A percentile compares a stretch with the other conserved stretches of the same genome.
Evolutionary conservation across 2,329 filamentous ascomycete species (phyloP).

Genomic region (Colletotrichum sp.): DNA sequence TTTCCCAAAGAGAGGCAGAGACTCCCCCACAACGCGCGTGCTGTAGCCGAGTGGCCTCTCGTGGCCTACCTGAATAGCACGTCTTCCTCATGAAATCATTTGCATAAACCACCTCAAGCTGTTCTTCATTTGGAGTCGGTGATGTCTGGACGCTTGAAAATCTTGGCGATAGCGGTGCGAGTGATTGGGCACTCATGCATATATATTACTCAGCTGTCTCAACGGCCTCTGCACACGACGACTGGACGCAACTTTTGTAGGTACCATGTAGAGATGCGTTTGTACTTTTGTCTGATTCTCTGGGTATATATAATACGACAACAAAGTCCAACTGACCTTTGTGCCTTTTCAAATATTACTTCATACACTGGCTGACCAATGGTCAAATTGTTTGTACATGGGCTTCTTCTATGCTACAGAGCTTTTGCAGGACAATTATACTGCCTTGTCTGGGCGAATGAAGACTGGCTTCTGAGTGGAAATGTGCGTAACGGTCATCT

Average conservation of each 20-base stretch:
- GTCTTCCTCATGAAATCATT: conserved; percentile 11
- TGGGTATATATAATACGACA: not conserved
- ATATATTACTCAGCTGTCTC: not conserved
- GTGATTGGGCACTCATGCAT: not conserved
- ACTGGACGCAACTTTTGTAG: not conserved
- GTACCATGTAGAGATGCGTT: not conserved
- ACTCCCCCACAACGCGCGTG: not conserved
- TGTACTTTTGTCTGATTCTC: not conserved
- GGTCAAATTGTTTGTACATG: not conserved
- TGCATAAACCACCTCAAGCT: not conserved
- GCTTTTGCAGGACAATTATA: not conserved
- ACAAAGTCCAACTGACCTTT: not conserved
- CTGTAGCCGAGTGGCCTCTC: not conserved
- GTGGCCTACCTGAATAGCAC: not conserved
- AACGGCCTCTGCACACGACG: not conserved
- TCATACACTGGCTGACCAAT: not conserved
- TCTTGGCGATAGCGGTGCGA: not conserved
- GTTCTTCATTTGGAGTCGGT: not conserved
- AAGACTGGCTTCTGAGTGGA: not conserved
- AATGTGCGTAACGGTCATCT: not conserved
- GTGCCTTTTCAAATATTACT: not conserved
- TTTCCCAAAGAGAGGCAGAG: not conserved
- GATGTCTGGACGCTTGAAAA: not conserved
- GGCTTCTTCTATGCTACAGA: not conserved
- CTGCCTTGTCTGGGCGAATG: not conserved